Percentiles rank a stretch among this genome's conserved stretches.
Conservation (phyloP, 176 grass and related monocot genomes). For the Puya raimondii region DNA sequence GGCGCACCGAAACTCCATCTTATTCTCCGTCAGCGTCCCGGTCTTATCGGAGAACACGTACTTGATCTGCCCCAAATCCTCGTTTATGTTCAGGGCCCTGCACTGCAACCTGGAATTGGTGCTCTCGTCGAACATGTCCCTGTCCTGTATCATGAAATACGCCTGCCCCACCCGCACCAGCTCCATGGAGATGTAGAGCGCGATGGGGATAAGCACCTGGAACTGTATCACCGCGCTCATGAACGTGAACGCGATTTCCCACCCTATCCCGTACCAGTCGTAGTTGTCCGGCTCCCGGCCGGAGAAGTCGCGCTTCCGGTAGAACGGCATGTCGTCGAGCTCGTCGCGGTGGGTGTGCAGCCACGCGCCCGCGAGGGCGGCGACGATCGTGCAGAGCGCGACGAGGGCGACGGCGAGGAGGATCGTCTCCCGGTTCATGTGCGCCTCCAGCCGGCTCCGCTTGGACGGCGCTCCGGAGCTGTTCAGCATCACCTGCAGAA, state of each 20-base stretch:
- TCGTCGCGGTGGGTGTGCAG: conserved; percentile 33
- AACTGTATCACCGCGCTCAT: conserved; percentile 69
- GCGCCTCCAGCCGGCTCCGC: conserved; percentile 73
- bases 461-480: conserved; percentile 84
- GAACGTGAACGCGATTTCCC: conserved; percentile 67
- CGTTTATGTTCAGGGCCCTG: conserved; percentile 94
- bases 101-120: conserved; percentile 73
- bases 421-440: conserved; percentile 74
- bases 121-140: conserved; percentile 44
- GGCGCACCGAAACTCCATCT: conserved; percentile 85
- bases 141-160: conserved; percentile 91
- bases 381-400: conserved; percentile 39
- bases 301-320: conserved; percentile 45
- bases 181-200: conserved; percentile 94
- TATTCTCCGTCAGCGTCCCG: conserved; percentile 79
- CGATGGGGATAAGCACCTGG: conserved; percentile 90
- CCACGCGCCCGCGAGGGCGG: conserved; percentile 63
- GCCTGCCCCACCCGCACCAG: conserved; percentile 67
- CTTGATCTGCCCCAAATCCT: conserved; percentile 95
- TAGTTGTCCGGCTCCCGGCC: conserved; percentile 7
- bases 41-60: conserved; percentile 99
- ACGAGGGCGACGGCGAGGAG: conserved; percentile 34
- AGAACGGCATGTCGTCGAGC: conserved; percentile 50
- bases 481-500: conserved; percentile 54
- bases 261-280: conserved; percentile 60